Conservation (phyloP, 345 rosid species). For the Linum usitatissimum region DNA sequence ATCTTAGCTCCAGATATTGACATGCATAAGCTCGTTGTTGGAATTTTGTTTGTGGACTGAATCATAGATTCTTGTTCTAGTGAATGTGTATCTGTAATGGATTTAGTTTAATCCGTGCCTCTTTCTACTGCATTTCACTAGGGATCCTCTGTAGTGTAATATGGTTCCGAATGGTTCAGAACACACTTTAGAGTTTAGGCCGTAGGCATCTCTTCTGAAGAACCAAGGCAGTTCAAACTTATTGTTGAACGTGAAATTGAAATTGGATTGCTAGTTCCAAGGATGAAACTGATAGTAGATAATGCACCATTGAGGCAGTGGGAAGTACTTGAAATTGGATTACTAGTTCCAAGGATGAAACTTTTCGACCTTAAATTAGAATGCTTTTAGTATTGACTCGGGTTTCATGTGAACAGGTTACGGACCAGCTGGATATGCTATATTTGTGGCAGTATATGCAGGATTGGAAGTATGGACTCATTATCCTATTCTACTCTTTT, state of each 20-base stretch:
- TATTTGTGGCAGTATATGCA: slow-evolving; percentile 86
- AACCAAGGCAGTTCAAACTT: too few relatives aligned
- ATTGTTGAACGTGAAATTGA: neutral
- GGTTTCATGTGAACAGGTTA: slow-evolving; percentile 43
- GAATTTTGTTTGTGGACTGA: neutral
- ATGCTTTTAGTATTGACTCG: neutral
- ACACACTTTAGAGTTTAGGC: neutral
- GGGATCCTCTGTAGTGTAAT: neutral
- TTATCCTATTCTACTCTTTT: neutral
- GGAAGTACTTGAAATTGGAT: neutral
- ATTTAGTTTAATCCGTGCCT: too few relatives aligned
- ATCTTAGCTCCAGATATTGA: neutral
- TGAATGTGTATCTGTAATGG: too few relatives aligned
- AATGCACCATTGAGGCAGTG: neutral
- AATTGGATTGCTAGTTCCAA: neutral
- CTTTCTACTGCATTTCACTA: too few relatives aligned
- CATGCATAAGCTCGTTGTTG: neutral
- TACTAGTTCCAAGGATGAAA: neutral
- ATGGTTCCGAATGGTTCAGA: neutral
- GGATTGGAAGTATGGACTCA: slow-evolving; percentile 67
- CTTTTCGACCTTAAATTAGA: neutral
- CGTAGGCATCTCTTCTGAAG: too few relatives aligned
- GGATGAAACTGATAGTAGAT: neutral
- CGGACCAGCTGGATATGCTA: slow-evolving; percentile 90
- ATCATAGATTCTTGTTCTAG: too few relatives aligned